These are phyloP conservation scores for Smallanthus sonchifolius DNA, from an alignment of 129 eudicot species.

Conservation along the genomic window DNA sequence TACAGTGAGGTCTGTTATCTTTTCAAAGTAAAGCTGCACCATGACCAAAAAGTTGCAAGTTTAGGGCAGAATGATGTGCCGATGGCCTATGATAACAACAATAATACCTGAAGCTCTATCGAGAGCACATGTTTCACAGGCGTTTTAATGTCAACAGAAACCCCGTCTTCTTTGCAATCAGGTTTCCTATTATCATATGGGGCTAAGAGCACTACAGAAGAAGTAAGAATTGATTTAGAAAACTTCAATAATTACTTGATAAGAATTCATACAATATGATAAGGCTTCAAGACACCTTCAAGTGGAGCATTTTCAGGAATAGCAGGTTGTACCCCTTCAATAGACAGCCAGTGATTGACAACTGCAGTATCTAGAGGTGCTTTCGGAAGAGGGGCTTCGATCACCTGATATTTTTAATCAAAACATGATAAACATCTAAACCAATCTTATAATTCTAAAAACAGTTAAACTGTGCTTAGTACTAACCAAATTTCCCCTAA, in stretches of 20 bases:
- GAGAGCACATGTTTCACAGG: constrained; percentile 91
- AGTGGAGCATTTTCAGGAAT: constrained; percentile 78
- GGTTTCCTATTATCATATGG: constrained; percentile 64
- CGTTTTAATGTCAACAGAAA: constrained; percentile 51
- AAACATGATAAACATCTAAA: neutral
- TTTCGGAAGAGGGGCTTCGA: constrained; percentile 79
- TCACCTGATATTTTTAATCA: constrained; percentile 42
- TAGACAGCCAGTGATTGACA: constrained; percentile 79
- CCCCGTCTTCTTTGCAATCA: constrained; percentile 73
- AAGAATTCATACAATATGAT: constrained; percentile 3
- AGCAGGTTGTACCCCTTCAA: constrained; percentile 97
- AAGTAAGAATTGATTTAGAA: neutral
- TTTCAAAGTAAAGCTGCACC: constrained; percentile 89
- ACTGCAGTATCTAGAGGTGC: constrained; percentile 71
- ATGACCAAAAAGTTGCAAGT: constrained; percentile 10
- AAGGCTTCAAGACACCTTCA: constrained; percentile 47
- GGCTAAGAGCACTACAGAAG: constrained; percentile 41
- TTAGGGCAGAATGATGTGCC: neutral
- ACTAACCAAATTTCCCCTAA: too few relatives aligned
- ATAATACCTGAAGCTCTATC: constrained; percentile 86
- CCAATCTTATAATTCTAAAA: neutral
- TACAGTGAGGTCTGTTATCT: constrained; percentile 76
- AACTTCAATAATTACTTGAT: neutral
- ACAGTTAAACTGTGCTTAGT: too few relatives aligned
- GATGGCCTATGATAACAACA: neutral